phyloP scores from a whole-genome alignment of 495 filamentous ascomycete species.

The Penicillium diatomitis region DNA sequence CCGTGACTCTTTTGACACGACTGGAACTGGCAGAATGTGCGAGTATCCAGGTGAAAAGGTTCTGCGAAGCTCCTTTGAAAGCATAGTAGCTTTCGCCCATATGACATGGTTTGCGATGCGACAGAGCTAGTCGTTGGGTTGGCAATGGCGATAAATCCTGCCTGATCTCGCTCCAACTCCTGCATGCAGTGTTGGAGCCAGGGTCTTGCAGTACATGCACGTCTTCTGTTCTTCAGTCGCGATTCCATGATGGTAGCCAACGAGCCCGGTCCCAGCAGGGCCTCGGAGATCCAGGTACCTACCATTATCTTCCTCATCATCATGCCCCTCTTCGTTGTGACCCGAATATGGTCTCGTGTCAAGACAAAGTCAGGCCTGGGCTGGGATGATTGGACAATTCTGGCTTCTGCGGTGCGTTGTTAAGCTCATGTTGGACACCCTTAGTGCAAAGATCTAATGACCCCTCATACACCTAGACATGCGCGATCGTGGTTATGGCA shows the following conservation, averaged over 20 bases:
- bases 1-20: no score
- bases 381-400: conserved; percentile 1
- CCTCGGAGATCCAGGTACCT: conserved; percentile 1
- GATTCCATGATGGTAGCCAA: background rate
- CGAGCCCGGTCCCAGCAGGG: background rate
- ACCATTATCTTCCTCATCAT: conserved; percentile 1
- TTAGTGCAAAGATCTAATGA: background rate
- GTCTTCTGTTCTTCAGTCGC: no score
- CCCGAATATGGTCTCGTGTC: conserved; percentile 1
- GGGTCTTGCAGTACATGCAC: no score
- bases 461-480: background rate
- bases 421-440: background rate
- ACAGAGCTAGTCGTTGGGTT: no score
- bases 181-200: no score
- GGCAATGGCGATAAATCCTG: no score
- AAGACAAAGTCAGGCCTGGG: conserved; percentile 1
- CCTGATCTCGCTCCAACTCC: no score
- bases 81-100: no score
- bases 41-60: no score
- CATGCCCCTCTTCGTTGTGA: conserved; percentile 1
- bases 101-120: no score
- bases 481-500: conserved; percentile 6
- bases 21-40: no score
- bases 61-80: no score
- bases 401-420: background rate